Evolutionary conservation across 805 yeast species (phyloP).

Genomic region (Suhomyces emberorum): DNA sequence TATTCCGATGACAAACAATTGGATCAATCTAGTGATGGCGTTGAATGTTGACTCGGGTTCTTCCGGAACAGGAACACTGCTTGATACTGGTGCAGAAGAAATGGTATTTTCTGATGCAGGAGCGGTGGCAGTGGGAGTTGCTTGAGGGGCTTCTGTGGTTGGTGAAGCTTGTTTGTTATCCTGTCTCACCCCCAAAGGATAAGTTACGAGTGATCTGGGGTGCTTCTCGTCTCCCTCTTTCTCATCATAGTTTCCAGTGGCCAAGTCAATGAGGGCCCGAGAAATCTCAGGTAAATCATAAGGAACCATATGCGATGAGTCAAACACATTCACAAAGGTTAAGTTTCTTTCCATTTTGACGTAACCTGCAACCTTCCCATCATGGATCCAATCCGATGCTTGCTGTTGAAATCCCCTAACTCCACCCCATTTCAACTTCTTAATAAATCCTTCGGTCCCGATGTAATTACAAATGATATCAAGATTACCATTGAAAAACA

Average conservation of each 20-base stretch:
- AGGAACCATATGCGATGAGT: slow-evolving; percentile 94
- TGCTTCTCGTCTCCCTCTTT: slow-evolving; percentile 13
- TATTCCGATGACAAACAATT: slow-evolving; percentile 35
- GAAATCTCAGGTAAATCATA: slow-evolving; percentile 70
- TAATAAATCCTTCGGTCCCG: slow-evolving; percentile 69
- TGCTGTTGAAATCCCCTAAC: slow-evolving; percentile 47
- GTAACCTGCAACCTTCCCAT: slow-evolving; percentile 35
- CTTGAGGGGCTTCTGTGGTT: neutral
- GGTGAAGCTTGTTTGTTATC: slow-evolving; percentile 2
- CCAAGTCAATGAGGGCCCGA: slow-evolving; percentile 64
- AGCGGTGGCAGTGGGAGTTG: neutral
- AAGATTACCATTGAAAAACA: slow-evolving; percentile 81
- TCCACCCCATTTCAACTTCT: slow-evolving; percentile 61
- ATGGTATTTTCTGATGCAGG: neutral
- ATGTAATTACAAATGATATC: slow-evolving; percentile 84
- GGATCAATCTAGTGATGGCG: slow-evolving; percentile 36
- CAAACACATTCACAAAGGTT: slow-evolving; percentile 67
- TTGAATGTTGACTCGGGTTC: slow-evolving; percentile 10
- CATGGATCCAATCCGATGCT: slow-evolving; percentile 43
- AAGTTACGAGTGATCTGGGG: slow-evolving; percentile 23
- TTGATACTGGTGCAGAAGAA: neutral
- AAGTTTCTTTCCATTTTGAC: slow-evolving; percentile 59
- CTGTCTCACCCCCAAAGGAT: slow-evolving; percentile 29
- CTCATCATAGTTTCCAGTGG: slow-evolving; percentile 29
- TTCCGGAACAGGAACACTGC: neutral